Conservation (phyloP, 768 basidiomycete species). For the Paxillus rubicundulus region DNA sequence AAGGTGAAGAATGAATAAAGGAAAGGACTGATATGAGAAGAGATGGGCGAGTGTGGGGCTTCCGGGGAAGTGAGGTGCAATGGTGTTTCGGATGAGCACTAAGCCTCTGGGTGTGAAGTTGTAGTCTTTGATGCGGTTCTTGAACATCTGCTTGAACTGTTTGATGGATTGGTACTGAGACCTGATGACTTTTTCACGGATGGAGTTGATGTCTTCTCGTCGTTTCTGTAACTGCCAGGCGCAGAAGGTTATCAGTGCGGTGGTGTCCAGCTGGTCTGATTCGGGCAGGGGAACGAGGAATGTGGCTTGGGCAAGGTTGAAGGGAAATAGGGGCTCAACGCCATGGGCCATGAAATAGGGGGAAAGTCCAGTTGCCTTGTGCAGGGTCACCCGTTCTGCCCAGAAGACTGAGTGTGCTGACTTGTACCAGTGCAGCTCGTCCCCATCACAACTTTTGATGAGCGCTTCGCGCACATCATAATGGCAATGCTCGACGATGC, state of each 20-base stretch:
- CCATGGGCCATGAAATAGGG: constrained; percentile 20
- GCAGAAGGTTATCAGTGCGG: background rate
- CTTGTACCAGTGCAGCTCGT: background rate
- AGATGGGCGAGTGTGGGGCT: too few species aligned
- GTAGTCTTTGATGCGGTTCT: background rate
- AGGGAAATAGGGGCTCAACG: constrained; percentile 26
- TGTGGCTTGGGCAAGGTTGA: constrained; percentile 28
- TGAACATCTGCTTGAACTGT: background rate
- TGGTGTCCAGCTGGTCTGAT: background rate
- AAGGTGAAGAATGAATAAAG: too few species aligned
- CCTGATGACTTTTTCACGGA: too few species aligned
- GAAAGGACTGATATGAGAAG: too few species aligned
- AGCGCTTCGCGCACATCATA: too few species aligned
- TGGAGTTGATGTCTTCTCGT: too few species aligned
- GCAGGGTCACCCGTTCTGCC: constrained; percentile 27
- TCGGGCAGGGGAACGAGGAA: constrained; percentile 4
- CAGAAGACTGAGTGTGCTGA: constrained; percentile 31
- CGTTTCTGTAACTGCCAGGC: background rate
- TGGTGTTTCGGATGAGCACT: background rate
- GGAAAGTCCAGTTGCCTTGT: background rate
- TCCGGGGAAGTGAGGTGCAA: too few species aligned
- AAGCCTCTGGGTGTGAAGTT: background rate
- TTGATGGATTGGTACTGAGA: too few species aligned
- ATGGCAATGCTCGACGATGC: background rate
- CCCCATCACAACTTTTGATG: constrained; percentile 3